These are phyloP conservation scores for Kwoniella dendrophila DNA, from an alignment of 768 basidiomycete genomes.

Conservation along the genomic window DNA sequence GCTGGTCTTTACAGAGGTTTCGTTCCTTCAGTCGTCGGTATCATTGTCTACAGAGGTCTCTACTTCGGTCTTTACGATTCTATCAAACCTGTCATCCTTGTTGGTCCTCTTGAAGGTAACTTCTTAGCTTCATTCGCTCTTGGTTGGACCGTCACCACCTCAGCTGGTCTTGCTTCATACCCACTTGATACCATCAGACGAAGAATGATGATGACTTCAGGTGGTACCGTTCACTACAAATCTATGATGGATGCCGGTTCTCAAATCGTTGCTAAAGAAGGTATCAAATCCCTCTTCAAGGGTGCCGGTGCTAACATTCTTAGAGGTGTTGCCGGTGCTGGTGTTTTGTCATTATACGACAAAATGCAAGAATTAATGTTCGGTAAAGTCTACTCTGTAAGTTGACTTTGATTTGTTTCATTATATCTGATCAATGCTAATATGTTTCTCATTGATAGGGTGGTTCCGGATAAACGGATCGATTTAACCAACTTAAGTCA, in stretches of 20 bases:
- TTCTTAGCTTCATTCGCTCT: conserved; percentile 96
- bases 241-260: conserved; percentile 96
- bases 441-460: conserved; percentile 28
- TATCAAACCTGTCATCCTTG: conserved; percentile 87
- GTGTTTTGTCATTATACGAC: conserved; percentile 98
- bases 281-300: conserved; percentile 94
- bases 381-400: conserved; percentile 99
- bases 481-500: conserved; percentile 21
- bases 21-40: conserved; percentile 97
- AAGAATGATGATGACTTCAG: conserved; percentile 99
- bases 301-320: conserved; percentile 93
- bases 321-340: conserved; percentile 99
- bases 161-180: conserved; percentile 94
- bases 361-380: conserved; percentile 92
- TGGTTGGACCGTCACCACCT: conserved; percentile 99
- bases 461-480: conserved; percentile 52
- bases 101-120: conserved; percentile 90
- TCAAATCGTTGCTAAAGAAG: conserved; percentile 95
- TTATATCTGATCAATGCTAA: conserved; percentile 8
- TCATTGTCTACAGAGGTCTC: conserved; percentile 99
- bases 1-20: conserved; percentile 99
- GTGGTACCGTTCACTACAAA: conserved; percentile 94
- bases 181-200: conserved; percentile 69
- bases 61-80: conserved; percentile 81
- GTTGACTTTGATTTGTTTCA: conserved; percentile 58